Conservation (phyloP, 2,329 filamentous ascomycete genomes). For the Colletotrichum scovillei region DNA sequence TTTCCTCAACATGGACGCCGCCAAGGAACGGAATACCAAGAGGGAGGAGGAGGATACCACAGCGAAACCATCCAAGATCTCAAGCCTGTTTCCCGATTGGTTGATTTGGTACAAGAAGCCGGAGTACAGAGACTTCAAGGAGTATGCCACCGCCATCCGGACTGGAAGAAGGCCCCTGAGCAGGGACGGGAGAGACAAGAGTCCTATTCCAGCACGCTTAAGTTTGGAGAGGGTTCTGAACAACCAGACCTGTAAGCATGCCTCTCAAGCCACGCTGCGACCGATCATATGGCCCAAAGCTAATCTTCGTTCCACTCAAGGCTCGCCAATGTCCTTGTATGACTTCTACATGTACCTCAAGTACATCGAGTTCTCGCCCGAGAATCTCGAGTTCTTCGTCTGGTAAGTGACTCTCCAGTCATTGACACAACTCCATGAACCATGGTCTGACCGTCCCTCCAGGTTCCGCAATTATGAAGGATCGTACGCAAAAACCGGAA, state of each 20-base stretch:
- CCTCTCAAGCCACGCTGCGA: not conserved
- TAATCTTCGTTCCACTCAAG: constrained; percentile 38
- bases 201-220: constrained; percentile 51
- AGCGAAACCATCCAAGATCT: constrained; percentile 17
- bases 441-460: not conserved
- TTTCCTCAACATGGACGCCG: not conserved
- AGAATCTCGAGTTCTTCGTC: constrained; percentile 62
- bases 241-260: constrained; percentile 56
- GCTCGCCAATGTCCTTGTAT: constrained; percentile 60
- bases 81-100: constrained; percentile 45
- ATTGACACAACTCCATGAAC: not conserved
- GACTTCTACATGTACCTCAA: constrained; percentile 64
- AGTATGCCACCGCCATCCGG: constrained; percentile 52
- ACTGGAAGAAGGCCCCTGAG: constrained; percentile 49
- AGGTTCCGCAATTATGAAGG: constrained; percentile 59
- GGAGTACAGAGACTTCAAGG: constrained; percentile 58
- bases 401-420: constrained; percentile 47
- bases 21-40: not conserved
- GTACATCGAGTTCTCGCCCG: constrained; percentile 59
- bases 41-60: not conserved
- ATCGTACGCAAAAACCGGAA: constrained; percentile 37
- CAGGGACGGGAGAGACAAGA: constrained; percentile 48
- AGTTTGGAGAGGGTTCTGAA: constrained; percentile 57
- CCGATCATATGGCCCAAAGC: not conserved
- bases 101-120: constrained; percentile 61